These are phyloP conservation scores for Yamadazyma scolyti DNA, from an alignment of 805 yeast genomes.

Conservation along the genomic window DNA sequence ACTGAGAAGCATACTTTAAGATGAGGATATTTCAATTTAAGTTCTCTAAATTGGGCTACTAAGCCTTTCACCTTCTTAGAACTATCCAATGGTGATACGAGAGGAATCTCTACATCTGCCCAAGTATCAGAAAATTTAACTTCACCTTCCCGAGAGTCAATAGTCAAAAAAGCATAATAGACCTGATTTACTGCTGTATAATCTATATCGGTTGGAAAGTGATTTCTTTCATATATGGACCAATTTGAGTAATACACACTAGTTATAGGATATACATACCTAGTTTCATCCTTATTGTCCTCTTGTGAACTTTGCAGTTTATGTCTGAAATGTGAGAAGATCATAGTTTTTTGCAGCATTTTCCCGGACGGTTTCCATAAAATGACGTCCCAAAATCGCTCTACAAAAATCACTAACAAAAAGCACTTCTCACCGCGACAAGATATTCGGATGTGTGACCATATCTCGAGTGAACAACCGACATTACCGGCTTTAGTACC, in stretches of 20 bases:
- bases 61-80: conserved; percentile 39
- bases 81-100: conserved; percentile 14
- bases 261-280: too few relatives aligned
- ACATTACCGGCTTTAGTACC: too few relatives aligned
- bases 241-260: conserved; percentile 51
- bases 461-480: too few relatives aligned
- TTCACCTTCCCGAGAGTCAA: conserved; percentile 52
- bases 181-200: conserved; percentile 56
- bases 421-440: too few relatives aligned
- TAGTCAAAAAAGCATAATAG: conserved; percentile 71
- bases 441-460: too few relatives aligned
- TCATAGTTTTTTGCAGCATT: too few relatives aligned
- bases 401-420: too few relatives aligned
- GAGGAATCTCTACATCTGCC: conserved; percentile 55
- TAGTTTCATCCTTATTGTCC: too few relatives aligned
- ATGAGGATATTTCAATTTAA: conserved; percentile 38
- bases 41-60: conserved; percentile 43
- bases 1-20: conserved; percentile 67
- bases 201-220: conserved; percentile 66
- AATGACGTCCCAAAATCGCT: too few relatives aligned
- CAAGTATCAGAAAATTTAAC: conserved; percentile 57
- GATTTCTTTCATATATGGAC: conserved; percentile 38
- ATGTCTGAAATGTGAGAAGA: too few relatives aligned
- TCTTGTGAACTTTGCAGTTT: too few relatives aligned
- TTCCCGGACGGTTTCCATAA: too few relatives aligned